A percentile compares a stretch with the other conserved stretches of the same genome.
Conservation (phyloP, 139 green algal genomes). For the Diplosphaera chodatii region DNA sequence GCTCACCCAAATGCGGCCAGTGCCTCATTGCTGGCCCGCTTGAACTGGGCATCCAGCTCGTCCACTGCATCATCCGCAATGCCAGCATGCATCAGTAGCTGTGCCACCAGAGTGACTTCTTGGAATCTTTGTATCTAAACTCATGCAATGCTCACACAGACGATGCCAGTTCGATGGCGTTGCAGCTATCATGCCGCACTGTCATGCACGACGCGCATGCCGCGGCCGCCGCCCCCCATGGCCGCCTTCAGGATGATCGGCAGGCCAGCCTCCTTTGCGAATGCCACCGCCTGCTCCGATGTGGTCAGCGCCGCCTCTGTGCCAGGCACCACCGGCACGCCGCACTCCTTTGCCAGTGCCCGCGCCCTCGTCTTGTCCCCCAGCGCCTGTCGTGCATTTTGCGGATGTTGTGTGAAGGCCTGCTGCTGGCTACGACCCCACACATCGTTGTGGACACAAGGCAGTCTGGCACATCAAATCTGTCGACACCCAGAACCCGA, state of each 20-base stretch:
- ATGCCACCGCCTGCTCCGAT: constrained; percentile 58
- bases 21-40: constrained; percentile 71
- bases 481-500: too few relatives aligned
- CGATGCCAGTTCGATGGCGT: too few relatives aligned
- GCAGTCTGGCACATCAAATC: too few relatives aligned
- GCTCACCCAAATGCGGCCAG: constrained; percentile 72
- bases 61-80: constrained; percentile 28
- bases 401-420: too few relatives aligned
- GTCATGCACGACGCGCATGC: constrained; percentile 83
- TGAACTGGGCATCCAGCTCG: constrained; percentile 77
- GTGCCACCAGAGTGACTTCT: too few relatives aligned
- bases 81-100: too few relatives aligned
- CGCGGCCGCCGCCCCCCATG: constrained; percentile 86
- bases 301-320: constrained; percentile 59
- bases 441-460: too few relatives aligned
- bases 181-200: too few relatives aligned
- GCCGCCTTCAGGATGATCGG: constrained; percentile 95
- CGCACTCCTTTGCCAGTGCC: constrained; percentile 59
- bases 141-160: too few relatives aligned
- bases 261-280: constrained; percentile 69
- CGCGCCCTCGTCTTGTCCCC: constrained; percentile 83
- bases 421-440: too few relatives aligned
- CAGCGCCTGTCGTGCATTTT: constrained; percentile 75
- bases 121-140: too few relatives aligned
- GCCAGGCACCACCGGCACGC: constrained; percentile 84